These are phyloP conservation scores for Saposhnikovia divaricata DNA, from an alignment of 129 eudicot genomes.

Conservation along the genomic window DNA sequence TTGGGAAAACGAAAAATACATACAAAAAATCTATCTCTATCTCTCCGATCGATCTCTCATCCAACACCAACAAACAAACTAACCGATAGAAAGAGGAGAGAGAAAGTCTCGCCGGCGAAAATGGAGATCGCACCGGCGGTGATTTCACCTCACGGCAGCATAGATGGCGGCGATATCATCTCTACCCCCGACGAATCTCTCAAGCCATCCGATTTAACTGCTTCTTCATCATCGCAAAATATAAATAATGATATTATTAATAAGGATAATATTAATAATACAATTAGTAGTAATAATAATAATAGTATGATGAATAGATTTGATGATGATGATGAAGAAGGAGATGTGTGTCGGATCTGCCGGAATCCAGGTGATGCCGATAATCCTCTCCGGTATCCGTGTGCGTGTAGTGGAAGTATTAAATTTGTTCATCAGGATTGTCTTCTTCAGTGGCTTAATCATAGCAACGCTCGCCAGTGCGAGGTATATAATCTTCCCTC, in stretches of 20 bases:
- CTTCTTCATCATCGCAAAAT: slow-evolving; percentile 21
- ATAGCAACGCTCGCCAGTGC: slow-evolving; percentile 89
- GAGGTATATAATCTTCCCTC: slow-evolving; percentile 39
- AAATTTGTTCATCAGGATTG: slow-evolving; percentile 97
- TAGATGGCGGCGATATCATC: background rate
- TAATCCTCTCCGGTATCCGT: slow-evolving; percentile 85
- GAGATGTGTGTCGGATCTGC: slow-evolving; percentile 92
- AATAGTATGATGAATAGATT: slow-evolving; percentile 11
- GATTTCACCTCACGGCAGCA: slow-evolving; percentile 22
- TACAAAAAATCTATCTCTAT: background rate
- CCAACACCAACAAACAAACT: background rate
- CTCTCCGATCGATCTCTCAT: slow-evolving; percentile 2
- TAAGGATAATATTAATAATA: slow-evolving; percentile 1
- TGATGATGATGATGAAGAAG: slow-evolving; percentile 84
- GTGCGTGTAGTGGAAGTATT: slow-evolving; percentile 97
- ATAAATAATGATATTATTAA: background rate
- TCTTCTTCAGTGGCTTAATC: slow-evolving; percentile 89
- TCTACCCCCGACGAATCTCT: slow-evolving; percentile 12
- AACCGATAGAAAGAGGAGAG: background rate
- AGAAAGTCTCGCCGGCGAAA: slow-evolving; percentile 15
- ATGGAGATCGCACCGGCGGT: slow-evolving; percentile 43
- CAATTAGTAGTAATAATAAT: slow-evolving; percentile 11
- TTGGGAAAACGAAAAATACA: background rate
- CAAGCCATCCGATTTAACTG: slow-evolving; percentile 11
- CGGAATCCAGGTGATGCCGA: slow-evolving; percentile 81